Percentiles rank a stretch among this genome's conserved stretches.
These are phyloP conservation scores for Pezicula rhizophila DNA, from an alignment of 2,329 filamentous ascomycete species.

Conservation along the genomic window DNA sequence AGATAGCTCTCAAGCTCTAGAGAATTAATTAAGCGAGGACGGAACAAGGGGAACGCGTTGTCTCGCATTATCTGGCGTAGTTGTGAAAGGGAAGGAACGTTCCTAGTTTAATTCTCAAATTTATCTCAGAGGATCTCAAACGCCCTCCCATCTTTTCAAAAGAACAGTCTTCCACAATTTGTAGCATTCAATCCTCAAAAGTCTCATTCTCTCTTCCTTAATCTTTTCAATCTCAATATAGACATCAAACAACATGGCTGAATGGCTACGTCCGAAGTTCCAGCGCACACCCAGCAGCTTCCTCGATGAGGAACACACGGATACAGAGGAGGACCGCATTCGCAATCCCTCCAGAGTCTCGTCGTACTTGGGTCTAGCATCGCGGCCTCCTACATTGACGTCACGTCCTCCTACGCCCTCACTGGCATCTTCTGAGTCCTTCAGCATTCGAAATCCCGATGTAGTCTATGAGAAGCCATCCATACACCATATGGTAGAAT, in stretches of 20 bases:
- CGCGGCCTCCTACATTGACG: neutral
- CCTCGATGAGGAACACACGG: constrained; percentile 11
- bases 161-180: too few relatives aligned
- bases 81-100: too few relatives aligned
- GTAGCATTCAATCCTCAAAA: too few relatives aligned
- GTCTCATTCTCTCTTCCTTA: too few relatives aligned
- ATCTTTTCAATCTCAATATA: too few relatives aligned
- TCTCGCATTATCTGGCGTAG: too few relatives aligned
- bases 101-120: too few relatives aligned
- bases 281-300: neutral
- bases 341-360: constrained; percentile 19
- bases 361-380: constrained; percentile 17
- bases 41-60: too few relatives aligned
- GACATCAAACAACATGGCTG: neutral
- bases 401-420: constrained; percentile 9
- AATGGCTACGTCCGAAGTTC: constrained; percentile 1
- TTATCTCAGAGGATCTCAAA: too few relatives aligned
- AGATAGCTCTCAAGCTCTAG: too few relatives aligned
- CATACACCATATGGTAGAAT: constrained; percentile 24
- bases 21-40: too few relatives aligned
- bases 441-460: constrained; percentile 18
- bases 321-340: constrained; percentile 12
- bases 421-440: constrained; percentile 10
- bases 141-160: too few relatives aligned
- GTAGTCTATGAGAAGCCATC: constrained; percentile 25